Conservation (phyloP, 2,329 filamentous ascomycete species). For the Scedosporium boydii region DNA sequence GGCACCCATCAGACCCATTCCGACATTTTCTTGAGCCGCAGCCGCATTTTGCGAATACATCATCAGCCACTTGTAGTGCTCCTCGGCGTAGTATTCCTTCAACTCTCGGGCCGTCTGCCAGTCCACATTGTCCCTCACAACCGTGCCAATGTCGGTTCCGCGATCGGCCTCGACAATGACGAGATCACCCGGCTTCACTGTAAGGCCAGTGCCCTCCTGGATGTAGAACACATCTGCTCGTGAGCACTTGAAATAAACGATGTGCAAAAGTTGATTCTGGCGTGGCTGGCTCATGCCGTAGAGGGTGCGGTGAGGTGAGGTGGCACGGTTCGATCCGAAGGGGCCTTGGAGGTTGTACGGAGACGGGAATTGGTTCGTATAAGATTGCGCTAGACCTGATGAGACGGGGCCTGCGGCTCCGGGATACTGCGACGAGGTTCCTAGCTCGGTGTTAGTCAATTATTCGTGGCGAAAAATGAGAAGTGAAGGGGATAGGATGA, state of each 20-base stretch:
- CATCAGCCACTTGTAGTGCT: constrained; percentile 98
- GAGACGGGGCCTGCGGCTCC: background rate
- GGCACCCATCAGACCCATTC: constrained; percentile 53
- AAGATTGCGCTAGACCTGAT: constrained; percentile 7
- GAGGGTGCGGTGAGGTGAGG: constrained; percentile 53
- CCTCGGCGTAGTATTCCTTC: constrained; percentile 85
- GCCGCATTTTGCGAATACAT: constrained; percentile 85
- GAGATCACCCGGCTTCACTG: constrained; percentile 81
- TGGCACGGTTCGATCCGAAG: constrained; percentile 33
- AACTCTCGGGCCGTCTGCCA: constrained; percentile 80
- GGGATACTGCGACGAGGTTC: background rate
- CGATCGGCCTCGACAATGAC: constrained; percentile 97
- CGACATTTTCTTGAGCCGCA: constrained; percentile 49
- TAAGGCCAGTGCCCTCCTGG: constrained; percentile 86
- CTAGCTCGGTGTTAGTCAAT: background rate
- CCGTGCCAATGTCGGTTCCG: constrained; percentile 88
- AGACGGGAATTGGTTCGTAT: constrained; percentile 33
- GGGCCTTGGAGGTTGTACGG: constrained; percentile 34
- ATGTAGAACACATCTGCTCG: constrained; percentile 95
- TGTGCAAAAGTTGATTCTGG: constrained; percentile 65
- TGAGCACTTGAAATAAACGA: constrained; percentile 94
- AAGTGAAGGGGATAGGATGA: background rate
- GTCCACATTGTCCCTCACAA: constrained; percentile 78
- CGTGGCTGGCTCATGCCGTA: constrained; percentile 52
- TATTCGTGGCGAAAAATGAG: background rate